A percentile compares a stretch with the other conserved stretches of the same genome.
These are phyloP conservation scores for Sporothrix mexicana DNA, from an alignment of 2,329 filamentous ascomycete genomes.

Conservation along the genomic window DNA sequence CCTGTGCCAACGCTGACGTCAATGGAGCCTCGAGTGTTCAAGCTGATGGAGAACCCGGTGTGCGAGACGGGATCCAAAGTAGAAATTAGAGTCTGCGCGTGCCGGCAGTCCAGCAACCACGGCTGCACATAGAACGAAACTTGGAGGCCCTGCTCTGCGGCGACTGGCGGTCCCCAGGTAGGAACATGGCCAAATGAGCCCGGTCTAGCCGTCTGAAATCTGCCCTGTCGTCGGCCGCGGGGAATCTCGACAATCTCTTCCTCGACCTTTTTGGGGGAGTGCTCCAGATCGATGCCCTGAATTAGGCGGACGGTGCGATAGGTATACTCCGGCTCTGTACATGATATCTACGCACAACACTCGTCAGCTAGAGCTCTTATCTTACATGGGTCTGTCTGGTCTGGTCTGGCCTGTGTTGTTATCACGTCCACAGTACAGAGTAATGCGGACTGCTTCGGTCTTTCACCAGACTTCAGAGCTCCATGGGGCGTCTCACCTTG, in stretches of 20 bases:
- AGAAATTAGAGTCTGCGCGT: neutral
- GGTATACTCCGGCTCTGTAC: conserved; percentile 4
- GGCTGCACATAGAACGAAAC: conserved; percentile 4
- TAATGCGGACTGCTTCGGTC: no score
- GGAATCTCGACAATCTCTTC: neutral
- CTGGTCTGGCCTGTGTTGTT: no score
- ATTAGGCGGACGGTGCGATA: neutral
- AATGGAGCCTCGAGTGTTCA: neutral
- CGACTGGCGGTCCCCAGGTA: neutral
- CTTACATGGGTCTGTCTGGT: no score
- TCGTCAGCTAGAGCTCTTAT: no score
- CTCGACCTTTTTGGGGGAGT: neutral
- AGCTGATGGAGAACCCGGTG: neutral
- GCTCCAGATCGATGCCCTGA: neutral
- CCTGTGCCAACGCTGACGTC: neutral
- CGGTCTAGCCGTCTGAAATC: neutral
- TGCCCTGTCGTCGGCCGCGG: neutral
- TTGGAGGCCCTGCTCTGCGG: neutral
- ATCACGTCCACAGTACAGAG: no score
- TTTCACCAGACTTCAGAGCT: neutral
- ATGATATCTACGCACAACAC: neutral
- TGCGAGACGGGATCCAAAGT: neutral
- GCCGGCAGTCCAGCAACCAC: neutral
- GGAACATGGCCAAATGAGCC: neutral
- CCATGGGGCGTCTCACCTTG: neutral